Base-by-base conservation (phyloP, 768 basidiomycete species). In the Hericium erinaceus region DNA sequence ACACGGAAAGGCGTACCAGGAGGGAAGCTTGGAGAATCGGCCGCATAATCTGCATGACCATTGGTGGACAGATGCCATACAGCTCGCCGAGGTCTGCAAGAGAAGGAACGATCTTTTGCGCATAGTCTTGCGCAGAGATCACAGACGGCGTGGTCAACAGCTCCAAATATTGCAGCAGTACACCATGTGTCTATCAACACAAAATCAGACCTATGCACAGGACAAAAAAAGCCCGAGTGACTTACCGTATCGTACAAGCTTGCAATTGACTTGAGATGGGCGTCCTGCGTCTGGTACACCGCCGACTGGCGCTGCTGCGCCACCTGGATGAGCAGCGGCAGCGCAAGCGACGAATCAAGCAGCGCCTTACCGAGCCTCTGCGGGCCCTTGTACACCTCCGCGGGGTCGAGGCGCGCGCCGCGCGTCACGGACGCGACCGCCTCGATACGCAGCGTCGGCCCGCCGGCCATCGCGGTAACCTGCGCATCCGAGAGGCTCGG, bases 41-140 rank as follows among this genome's bases (percentile, higher is more conserved):
- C 15, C 97, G 83, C 40, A 92, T 80, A 57, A 98, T 87, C 67
- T 95, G 92, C 90, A 98, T 97, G 55, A 93, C 92, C 57, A 97
- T 85, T 12, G 89, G 82, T 39, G 89, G 83, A 58, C 85, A 83
- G 48, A 99, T 82, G 7, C 87, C 89, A 70, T 88, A 98, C 40
- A 78, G 76, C 54, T 80, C 75, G 54, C 84, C 84, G 9, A 98
- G 78, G 28, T 90, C 87, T 2, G 74, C 72, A 10, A 97, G 73
- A 16, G 89, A 73, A 4, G 95, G 95, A 6, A 95, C 72, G 22
- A 92, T 75, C 64, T 80, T 82, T 46, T 78, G 78, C 16, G 85
- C 81, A 65, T 94, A 95, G 56, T 91, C 87, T 57, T 84, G 77
- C 0, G 85, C 72, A 15, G 80, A 66, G 20, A 95, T 73, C 11